Percentiles rank a stretch among this genome's conserved stretches.
These are phyloP conservation scores for Chlamydomonas urium DNA, from an alignment of 139 green algal genomes.

Conservation along the genomic window DNA sequence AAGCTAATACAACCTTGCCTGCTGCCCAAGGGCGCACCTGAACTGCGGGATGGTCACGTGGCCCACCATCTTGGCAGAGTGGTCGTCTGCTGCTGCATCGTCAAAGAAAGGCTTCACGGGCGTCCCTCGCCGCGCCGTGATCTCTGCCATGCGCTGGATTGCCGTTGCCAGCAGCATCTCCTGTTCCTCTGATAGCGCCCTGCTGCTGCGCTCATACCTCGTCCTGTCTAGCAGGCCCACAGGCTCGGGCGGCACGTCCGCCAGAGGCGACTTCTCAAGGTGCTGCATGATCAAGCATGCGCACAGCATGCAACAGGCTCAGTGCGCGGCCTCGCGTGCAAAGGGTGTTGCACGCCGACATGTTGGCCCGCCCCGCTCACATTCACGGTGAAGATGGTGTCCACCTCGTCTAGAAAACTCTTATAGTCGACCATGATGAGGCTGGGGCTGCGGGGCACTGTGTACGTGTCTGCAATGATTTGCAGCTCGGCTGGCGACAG, in stretches of 20 bases:
- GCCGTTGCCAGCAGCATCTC: conserved; percentile 28
- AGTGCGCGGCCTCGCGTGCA: too few relatives aligned
- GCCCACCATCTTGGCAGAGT: conserved; percentile 61
- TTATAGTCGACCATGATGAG: conserved; percentile 40
- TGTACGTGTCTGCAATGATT: conserved; percentile 54
- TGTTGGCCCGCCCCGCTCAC: too few relatives aligned
- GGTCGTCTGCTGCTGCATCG: conserved; percentile 60
- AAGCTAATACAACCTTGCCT: too few relatives aligned
- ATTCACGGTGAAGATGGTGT: conserved; percentile 59
- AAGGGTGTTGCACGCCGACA: too few relatives aligned
- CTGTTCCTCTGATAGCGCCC: conserved; percentile 32
- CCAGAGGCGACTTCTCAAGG: conserved; percentile 58
- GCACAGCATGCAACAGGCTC: too few relatives aligned
- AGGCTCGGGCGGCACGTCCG: conserved; percentile 58
- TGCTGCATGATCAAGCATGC: conserved; percentile 28
- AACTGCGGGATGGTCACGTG: conserved; percentile 72
- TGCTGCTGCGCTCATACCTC: conserved; percentile 51
- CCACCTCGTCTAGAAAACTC: conserved; percentile 60
- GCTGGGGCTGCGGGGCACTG: conserved; percentile 23
- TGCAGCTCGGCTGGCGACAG: conserved; percentile 44
- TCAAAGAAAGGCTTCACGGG: conserved; percentile 74
- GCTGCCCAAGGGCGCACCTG: conserved; percentile 45
- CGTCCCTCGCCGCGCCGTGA: conserved; percentile 31
- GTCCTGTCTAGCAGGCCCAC: conserved; percentile 64
- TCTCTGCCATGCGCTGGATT: conserved; percentile 25